These are phyloP conservation scores for Coemansia sp. DNA, from an alignment of 192 early-diverging fungal species.

Conservation along the genomic window DNA sequence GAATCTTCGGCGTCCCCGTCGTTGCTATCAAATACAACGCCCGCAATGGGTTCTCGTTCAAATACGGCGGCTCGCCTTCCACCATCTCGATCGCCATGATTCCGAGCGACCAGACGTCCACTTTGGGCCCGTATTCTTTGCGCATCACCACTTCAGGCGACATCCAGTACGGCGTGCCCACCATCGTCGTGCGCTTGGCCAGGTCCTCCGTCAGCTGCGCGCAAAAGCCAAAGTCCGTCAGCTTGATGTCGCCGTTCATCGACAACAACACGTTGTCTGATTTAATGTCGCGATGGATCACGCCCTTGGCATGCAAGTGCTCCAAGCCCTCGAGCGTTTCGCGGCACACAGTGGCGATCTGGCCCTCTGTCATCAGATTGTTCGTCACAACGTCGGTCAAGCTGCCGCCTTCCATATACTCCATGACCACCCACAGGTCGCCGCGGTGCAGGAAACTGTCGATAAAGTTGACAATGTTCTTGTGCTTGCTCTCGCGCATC, in stretches of 20 bases:
- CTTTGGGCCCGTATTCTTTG: slow-evolving; percentile 75
- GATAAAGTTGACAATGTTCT: slow-evolving; percentile 97
- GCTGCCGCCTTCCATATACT: slow-evolving; percentile 98
- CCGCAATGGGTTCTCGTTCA: slow-evolving; percentile 91
- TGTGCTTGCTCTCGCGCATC: slow-evolving; percentile 89
- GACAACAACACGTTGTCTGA: slow-evolving; percentile 85
- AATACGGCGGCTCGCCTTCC: slow-evolving; percentile 92
- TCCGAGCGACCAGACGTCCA: slow-evolving; percentile 89
- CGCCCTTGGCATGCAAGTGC: slow-evolving; percentile 76
- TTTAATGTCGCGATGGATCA: slow-evolving; percentile 92
- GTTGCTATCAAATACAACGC: slow-evolving; percentile 96
- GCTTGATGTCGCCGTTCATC: slow-evolving; percentile 78
- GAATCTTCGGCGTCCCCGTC: slow-evolving; percentile 90
- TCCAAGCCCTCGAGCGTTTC: slow-evolving; percentile 77
- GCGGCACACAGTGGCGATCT: slow-evolving; percentile 91
- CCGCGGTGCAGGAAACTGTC: slow-evolving; percentile 80
- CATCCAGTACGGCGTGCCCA: slow-evolving; percentile 90
- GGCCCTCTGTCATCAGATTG: slow-evolving; percentile 83
- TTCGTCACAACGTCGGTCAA: slow-evolving; percentile 97
- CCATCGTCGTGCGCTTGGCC: slow-evolving; percentile 84
- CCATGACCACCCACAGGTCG: slow-evolving; percentile 98
- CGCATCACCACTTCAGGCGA: slow-evolving; percentile 83
- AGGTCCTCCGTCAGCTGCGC: slow-evolving; percentile 82
- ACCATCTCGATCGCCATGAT: slow-evolving; percentile 99
- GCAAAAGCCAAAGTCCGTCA: slow-evolving; percentile 94